phyloP scores from a whole-genome alignment of 2,329 filamentous ascomycete genomes.

The Clonostachys rosea region DNA sequence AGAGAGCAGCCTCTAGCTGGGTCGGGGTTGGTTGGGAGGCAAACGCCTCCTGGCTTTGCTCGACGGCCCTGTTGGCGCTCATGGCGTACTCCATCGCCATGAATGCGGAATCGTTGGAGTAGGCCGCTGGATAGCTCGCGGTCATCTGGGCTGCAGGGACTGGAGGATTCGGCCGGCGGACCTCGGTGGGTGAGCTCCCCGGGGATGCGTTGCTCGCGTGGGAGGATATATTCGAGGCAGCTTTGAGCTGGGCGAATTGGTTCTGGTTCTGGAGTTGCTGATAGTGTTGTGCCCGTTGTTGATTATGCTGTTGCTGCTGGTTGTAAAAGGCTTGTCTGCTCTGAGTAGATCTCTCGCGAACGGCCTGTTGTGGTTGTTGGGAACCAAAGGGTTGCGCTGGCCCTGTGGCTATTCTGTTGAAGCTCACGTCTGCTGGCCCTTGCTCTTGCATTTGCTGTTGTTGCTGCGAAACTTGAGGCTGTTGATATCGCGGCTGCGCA shows the following conservation, averaged over 20 bases:
- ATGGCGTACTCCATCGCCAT: conserved; percentile 2
- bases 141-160: no score
- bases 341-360: no score
- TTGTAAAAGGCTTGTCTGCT: neutral
- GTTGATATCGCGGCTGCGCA: neutral
- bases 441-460: neutral
- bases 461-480: neutral
- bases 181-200: no score
- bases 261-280: neutral
- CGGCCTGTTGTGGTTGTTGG: no score
- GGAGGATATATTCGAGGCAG: no score
- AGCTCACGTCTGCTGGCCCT: neutral
- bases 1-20: neutral
- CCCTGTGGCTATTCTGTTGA: neutral
- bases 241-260: neutral
- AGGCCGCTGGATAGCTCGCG: neutral
- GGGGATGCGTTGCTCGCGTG: no score
- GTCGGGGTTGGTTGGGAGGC: no score
- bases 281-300: neutral
- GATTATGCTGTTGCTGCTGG: neutral
- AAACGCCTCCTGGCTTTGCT: neutral
- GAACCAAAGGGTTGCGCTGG: neutral
- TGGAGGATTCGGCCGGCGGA: no score
- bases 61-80: neutral
- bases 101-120: neutral